Percentiles rank a stretch among this genome's conserved stretches.
Conservation (phyloP, 2,329 filamentous ascomycete species). For the Fusarium palustre region DNA sequence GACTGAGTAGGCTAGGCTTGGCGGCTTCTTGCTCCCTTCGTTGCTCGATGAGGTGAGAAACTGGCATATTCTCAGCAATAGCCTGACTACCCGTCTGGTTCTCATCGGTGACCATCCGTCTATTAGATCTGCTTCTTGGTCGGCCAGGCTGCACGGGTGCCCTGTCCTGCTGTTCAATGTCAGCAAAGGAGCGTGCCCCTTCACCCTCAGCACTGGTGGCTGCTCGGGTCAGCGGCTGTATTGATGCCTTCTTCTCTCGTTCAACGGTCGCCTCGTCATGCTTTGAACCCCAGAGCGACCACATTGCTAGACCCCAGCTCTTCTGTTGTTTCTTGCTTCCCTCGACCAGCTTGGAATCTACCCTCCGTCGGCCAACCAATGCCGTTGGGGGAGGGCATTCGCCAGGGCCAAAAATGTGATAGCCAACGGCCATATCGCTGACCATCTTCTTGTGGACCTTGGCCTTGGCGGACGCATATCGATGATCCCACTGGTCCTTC, state of each 20-base stretch:
- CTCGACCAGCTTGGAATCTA: slow-evolving; percentile 54
- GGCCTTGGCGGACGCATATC: slow-evolving; percentile 75
- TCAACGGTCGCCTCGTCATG: slow-evolving; percentile 82
- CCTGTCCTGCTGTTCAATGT: slow-evolving; percentile 55
- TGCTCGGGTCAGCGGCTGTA: slow-evolving; percentile 47
- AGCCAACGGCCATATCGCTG: slow-evolving; percentile 78
- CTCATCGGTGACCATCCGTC: slow-evolving; percentile 63
- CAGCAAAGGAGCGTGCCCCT: slow-evolving; percentile 57
- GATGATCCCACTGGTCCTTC: slow-evolving; percentile 78
- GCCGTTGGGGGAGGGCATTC: slow-evolving; percentile 88
- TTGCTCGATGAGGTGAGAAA: slow-evolving; percentile 58
- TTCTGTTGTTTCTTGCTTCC: slow-evolving; percentile 67
- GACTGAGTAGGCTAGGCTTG: slow-evolving; percentile 58
- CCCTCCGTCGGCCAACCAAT: slow-evolving; percentile 75
- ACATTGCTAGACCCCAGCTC: slow-evolving; percentile 83
- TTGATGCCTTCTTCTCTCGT: slow-evolving; percentile 65
- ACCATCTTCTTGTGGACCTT: slow-evolving; percentile 79
- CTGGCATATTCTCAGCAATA: slow-evolving; percentile 56
- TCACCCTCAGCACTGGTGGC: slow-evolving; percentile 57
- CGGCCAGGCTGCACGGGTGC: slow-evolving; percentile 42
- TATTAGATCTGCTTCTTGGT: slow-evolving; percentile 57
- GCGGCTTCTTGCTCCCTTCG: slow-evolving; percentile 55
- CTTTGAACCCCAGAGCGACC: slow-evolving; percentile 89
- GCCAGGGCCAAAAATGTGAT: slow-evolving; percentile 74
- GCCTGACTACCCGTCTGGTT: slow-evolving; percentile 57